Evolutionary conservation across 352 stramenopile species (phyloP), one percentile per base, ranked within the genome.

Genomic region (Pythium insidiosum): DNA sequence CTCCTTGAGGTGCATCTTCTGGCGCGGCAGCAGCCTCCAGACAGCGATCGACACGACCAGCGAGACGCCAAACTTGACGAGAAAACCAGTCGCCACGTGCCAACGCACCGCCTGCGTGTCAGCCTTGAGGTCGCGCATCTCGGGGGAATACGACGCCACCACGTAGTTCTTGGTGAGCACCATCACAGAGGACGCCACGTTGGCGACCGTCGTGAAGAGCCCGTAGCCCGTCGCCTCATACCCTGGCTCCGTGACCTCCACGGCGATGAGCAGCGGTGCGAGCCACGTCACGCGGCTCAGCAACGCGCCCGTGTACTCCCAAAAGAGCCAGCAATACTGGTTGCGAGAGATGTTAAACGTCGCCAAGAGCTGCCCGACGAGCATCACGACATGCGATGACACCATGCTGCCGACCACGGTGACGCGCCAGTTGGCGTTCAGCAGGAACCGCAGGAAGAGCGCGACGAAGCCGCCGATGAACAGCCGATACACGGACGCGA

Each of bases 371-470:
- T 56, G 34, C 1, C 47, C 33, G n/a, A n/a, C n/a, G 15, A 43
- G 47, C 7, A 38, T 38, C 21, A 40, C 47, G 11, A 60, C 34
- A 2, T 50, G n/a, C 13, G 40, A 19, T 33, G 41, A 25, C 1
- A 22, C 26, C 15, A 46, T 10, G 25, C 40, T 7, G 7, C 26
- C 26, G 18, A 2, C 12, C 1, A 53, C 28, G 20, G 49, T 31
- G 20, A 47, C 41, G 35, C 42, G 47, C 53, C 53, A 62, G 34
- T 53, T 62, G 30, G 47, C 45, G 29, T 53, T 53, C 38, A 62
- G 47, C 31, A 57, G 15, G 6, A 41, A 53, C 11, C 42, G 25
- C 34, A 49, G 33, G 30, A 43, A 44, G 9, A 42, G 18, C 13
- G 36, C 16, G 20, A 31, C 37, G 7, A 38, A 34, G 34, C 49